Percentiles rank a stretch among this genome's conserved stretches.
Evolutionary conservation across 352 stramenopile genomes (phyloP).

Genomic region (Pythium volutum): DNA sequence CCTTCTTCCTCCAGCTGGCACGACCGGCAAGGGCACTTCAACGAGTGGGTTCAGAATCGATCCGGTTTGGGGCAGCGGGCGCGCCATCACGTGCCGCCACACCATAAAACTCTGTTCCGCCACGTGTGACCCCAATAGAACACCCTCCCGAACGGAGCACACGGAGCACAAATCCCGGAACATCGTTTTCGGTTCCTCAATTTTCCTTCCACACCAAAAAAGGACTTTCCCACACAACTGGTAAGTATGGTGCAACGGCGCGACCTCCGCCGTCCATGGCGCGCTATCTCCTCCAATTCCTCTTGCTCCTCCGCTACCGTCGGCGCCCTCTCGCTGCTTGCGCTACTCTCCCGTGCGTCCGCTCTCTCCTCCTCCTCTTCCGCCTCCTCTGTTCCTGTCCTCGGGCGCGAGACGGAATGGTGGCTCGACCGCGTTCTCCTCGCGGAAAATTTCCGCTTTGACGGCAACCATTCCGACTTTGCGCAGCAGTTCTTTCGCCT

Average conservation of each 20-base stretch:
- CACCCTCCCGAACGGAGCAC: neutral
- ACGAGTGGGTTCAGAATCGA: neutral
- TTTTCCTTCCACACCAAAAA: neutral
- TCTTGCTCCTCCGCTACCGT: neutral
- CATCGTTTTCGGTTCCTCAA: neutral
- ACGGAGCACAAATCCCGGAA: neutral
- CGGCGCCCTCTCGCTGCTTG: neutral
- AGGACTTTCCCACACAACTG: neutral
- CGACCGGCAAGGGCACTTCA: neutral
- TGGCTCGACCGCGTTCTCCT: conserved; percentile 27
- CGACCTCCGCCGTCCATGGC: neutral
- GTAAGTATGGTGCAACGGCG: neutral
- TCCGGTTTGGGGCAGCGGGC: neutral
- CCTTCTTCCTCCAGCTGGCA: neutral
- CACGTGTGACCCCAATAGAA: neutral
- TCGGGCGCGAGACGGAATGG: conserved; percentile 20
- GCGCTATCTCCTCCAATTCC: neutral
- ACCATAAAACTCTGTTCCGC: neutral
- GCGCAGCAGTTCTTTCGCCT: conserved; percentile 51
- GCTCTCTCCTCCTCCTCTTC: conserved; percentile 10
- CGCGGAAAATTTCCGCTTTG: conserved; percentile 42
- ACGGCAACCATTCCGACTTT: conserved; percentile 50
- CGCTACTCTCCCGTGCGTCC: conserved; percentile 3
- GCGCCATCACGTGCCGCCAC: no score
- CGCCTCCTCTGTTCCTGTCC: neutral